Base-by-base conservation (phyloP, 306 rosid genomes). In the Dalbergia cochinchinensis region DNA sequence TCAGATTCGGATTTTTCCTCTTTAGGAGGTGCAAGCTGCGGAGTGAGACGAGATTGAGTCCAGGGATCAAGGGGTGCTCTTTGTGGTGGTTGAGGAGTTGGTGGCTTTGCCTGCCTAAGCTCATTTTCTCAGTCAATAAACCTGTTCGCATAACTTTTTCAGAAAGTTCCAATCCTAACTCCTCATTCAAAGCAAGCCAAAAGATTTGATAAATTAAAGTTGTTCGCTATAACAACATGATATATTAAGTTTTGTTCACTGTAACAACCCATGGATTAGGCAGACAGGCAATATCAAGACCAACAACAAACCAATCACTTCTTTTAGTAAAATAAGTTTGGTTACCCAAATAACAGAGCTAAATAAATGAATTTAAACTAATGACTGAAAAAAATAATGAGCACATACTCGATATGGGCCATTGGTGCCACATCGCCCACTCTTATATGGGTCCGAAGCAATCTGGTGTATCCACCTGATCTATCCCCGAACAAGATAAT, bases 1-100 rank as follows among this genome's bases (percentile, higher is more conserved):
- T 84, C 88, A 45, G 87, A 58, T 41, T 85, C 91, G 1, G 92
- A 82, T 72, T 82, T 92, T 4, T 77, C 88, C 78, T 86, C 95
- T 84, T 91, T 92, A 0, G 91, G 99, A 41, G 97, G 87, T 42
- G 99, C 97, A 85, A 82, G 86, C 22, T 85, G 95, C 88, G 80
- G 83, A 77, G 71, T 80, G 69, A 92, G 97, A 65, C 81, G 87
- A 60, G 99, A 92, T 70, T 86, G 83, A 53, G 94, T 74, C 97
- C 96, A 94, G 19, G 98, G 98, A 85, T 92, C 97, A 62, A 92
- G 44, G 63, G 99, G 90, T 79, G 88, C 86, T 84, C 81, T 87
- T 83, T 84, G 88, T 15, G 92, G 97, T 61, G 88, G 89, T 78
- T 87, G 97, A 69, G 99, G 91, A 71, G 88, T 78, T 11, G 95